A percentile compares a stretch with the other conserved stretches of the same genome.
These are phyloP conservation scores for Lactifluus volemus DNA, from an alignment of 768 basidiomycete species.

Conservation along the genomic window DNA sequence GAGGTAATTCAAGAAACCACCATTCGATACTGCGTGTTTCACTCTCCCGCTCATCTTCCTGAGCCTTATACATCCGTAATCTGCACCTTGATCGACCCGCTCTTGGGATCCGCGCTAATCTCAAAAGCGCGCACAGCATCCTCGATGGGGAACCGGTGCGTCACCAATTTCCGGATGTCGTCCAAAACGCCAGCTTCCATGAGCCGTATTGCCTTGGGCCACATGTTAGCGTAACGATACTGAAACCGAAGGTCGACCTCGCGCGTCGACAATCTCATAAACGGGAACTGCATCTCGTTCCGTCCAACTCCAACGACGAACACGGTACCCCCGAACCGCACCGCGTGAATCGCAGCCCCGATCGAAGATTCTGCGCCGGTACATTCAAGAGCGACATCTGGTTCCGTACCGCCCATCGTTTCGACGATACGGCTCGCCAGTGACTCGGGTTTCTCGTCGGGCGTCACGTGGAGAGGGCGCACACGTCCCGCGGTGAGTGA, in stretches of 20 bases:
- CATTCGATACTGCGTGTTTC: neutral
- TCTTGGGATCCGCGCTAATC: conserved; percentile 55
- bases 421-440: conserved; percentile 45
- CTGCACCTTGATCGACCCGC: conserved; percentile 64
- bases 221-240: conserved; percentile 65
- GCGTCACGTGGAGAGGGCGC: conserved; percentile 46
- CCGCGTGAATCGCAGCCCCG: conserved; percentile 39
- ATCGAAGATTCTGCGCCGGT: conserved; percentile 58
- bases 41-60: too few relatives aligned
- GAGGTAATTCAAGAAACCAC: neutral
- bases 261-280: conserved; percentile 64
- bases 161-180: conserved; percentile 71
- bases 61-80: conserved; percentile 27
- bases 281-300: conserved; percentile 54
- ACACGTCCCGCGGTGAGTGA: conserved; percentile 36
- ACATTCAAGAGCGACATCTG: conserved; percentile 48
- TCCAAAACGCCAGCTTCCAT: conserved; percentile 62
- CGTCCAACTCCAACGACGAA: conserved; percentile 66
- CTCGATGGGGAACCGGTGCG: conserved; percentile 63
- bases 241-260: conserved; percentile 64
- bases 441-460: conserved; percentile 37
- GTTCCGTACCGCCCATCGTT: conserved; percentile 40
- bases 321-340: conserved; percentile 56
- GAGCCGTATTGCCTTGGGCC: conserved; percentile 78
- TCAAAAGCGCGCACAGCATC: conserved; percentile 74